Evolutionary conservation across 1,284 basidiomycete species (phyloP), one percentile per base, ranked within the genome.

Genomic region (Cryptococcus sp.): DNA sequence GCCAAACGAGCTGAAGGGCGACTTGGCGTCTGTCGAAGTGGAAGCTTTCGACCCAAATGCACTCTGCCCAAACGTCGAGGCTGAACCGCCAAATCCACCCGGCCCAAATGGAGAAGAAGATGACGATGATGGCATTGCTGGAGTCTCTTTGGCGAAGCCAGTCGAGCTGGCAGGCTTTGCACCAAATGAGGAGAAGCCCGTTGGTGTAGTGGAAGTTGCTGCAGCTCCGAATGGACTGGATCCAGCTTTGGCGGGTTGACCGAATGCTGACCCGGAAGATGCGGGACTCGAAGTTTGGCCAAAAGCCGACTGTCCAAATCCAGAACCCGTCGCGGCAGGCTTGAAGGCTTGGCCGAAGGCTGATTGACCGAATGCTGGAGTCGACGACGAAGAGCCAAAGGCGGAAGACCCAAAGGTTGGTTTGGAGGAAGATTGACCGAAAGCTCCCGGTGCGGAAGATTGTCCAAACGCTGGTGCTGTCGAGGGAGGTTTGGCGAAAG

Each of bases 291-390:
- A 2, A 1, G 53, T 28, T n/a, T 45, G 26, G 25, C 51, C 52
- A 35, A 56, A 56, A 10, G 51, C 51, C 21, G 43, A 35, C 3
- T 50, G 45, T 7, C 62, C 63, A 32, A 66, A 63, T 9, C 53
- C 50, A 7, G 34, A 19, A 46, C 36, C 47, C 51, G 28, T 31
- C 28, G 28, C 7, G 2, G 55, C 39, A 7, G 56, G 44, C 16
- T 51, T 52, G 53, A 43, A 44, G 4, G 53, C 32, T 12, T 47
- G 23, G 18, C 62, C 60, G 48, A 65, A 66, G 7, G 59, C 38
- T 10, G 61, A 55, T 11, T 48, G 28, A 5, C 49, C 51, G 23
- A 50, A 48, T 36, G 50, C 40, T 25, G 38, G 23, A 25, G 43
- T 22, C 33, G 36, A 28, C 7, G 43, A 45, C 9, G 41, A 16